Base-by-base conservation (phyloP, 352 stramenopile species). In the Globisporangium emineosum region DNA sequence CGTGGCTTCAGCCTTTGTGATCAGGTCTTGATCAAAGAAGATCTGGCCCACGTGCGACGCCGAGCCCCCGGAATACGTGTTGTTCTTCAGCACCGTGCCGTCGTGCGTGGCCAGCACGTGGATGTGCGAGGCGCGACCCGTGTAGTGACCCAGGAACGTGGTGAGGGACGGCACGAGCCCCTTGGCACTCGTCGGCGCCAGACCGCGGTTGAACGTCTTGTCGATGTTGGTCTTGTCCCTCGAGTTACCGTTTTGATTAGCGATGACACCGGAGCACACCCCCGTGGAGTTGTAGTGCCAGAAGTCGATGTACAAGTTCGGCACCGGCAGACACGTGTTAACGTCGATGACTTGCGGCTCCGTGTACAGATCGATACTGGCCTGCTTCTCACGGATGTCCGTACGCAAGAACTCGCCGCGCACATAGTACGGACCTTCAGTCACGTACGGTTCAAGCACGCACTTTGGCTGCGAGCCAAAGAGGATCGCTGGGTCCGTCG, bases 271-370 rank as follows among this genome's bases (percentile, higher is more conserved):
- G 0, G 61, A 21, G 61, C 62, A 67, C 17, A 67, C 61, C 19
- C 61, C 61, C 9, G 61, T 67, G 23, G 52, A 30, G 54, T 67
- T 67, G 52, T 52, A 67, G 61, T 67, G 52, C 61, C 61, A 67
- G 43, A 67, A 60, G 52, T 67, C 54, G 9, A 67, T 17, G 61
- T 62, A 67, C 2, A 67, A 10, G 17, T 67, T 62, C 43, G 42
- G 17, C 3, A 67, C 61, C 3, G 61, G 40, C 21, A 23, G 23
- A 23, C 61, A 67, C 30, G 61, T 67, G 51, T 61, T 67, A 10
- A 67, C 52, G 54, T 67, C 43, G 40, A 67, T 61, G 54, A 67
- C n/a, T 23, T 67, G 61, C 21, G 62, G 54, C 40, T 67, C 61
- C 1, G 25, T n/a, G 37, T 62, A 57, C 13, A 62, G 51, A 8